Conservation (phyloP, 805 yeast genomes). For the Starmerella apis region DNA sequence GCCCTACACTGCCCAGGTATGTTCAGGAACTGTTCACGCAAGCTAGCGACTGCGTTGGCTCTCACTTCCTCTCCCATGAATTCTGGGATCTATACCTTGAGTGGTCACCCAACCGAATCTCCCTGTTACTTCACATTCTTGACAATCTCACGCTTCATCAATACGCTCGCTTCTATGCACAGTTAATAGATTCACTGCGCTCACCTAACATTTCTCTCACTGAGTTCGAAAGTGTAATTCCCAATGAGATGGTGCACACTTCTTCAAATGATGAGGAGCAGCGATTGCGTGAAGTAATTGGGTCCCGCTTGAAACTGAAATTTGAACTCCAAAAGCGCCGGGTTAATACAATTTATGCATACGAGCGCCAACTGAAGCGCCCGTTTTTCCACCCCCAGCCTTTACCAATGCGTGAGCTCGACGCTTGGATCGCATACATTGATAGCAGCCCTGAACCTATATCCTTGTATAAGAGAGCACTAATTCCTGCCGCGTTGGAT, state of each 20-base stretch:
- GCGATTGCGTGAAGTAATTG: constrained; percentile 10
- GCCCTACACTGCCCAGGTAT: constrained; percentile 8
- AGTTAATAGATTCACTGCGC: constrained; percentile 23
- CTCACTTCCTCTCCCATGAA: constrained; percentile 63
- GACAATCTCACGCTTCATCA: constrained; percentile 46
- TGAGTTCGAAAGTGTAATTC: neutral
- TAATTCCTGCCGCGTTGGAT: constrained; percentile 43
- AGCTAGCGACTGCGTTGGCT: constrained; percentile 48
- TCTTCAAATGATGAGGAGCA: constrained; percentile 5
- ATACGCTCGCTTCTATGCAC: constrained; percentile 63
- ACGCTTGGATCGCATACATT: constrained; percentile 55
- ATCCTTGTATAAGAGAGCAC: constrained; percentile 58
- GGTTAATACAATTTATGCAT: constrained; percentile 58
- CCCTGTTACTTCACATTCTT: constrained; percentile 37
- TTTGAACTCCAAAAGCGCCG: constrained; percentile 25
- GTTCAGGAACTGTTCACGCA: constrained; percentile 34
- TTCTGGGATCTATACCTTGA: constrained; percentile 74
- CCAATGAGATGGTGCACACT: constrained; percentile 2
- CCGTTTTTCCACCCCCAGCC: constrained; percentile 46
- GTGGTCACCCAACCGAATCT: constrained; percentile 40
- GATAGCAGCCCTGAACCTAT: constrained; percentile 34
- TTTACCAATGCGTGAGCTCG: constrained; percentile 37
- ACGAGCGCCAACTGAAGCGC: constrained; percentile 52
- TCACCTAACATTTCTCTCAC: neutral
- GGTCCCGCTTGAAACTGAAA: constrained; percentile 15